Evolutionary conservation across 140 eudicot genomes (phyloP).

Genomic region (Anethum foeniculum): DNA sequence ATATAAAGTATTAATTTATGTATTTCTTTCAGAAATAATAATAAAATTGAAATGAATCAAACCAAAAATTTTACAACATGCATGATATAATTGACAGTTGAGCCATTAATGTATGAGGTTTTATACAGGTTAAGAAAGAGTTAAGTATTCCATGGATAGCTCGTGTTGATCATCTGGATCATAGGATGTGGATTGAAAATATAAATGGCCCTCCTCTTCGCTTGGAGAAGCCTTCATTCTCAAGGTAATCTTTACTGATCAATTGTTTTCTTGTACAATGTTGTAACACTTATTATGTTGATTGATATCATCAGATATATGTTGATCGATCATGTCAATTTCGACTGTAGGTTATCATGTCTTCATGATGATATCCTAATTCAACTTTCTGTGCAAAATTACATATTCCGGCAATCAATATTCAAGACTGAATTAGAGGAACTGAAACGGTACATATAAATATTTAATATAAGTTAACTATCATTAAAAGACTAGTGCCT

Average conservation of each 20-base stretch:
- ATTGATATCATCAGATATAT: not conserved
- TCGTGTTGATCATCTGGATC: constrained; percentile 60
- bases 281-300: not conserved
- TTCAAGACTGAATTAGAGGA: constrained; percentile 45
- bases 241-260: constrained; percentile 14
- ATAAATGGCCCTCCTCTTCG: constrained; percentile 23
- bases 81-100: not conserved
- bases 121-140: constrained; percentile 42
- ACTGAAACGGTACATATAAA: constrained; percentile 23
- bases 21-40: not conserved
- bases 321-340: not conserved
- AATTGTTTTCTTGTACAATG: not conserved
- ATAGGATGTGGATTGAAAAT: constrained; percentile 63
- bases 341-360: constrained; percentile 26
- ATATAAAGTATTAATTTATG: no score
- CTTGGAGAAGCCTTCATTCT: constrained; percentile 44
- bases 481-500: not conserved
- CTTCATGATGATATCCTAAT: constrained; percentile 27
- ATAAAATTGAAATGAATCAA: not conserved
- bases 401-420: constrained; percentile 31
- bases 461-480: no score
- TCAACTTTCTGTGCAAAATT: constrained; percentile 47
- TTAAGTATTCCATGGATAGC: constrained; percentile 55
- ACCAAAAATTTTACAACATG: not conserved
- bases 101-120: not conserved